A percentile compares a stretch with the other conserved stretches of the same genome.
phyloP scores from a whole-genome alignment of 164 flowering plant species.

The Magnolia officinalis region DNA sequence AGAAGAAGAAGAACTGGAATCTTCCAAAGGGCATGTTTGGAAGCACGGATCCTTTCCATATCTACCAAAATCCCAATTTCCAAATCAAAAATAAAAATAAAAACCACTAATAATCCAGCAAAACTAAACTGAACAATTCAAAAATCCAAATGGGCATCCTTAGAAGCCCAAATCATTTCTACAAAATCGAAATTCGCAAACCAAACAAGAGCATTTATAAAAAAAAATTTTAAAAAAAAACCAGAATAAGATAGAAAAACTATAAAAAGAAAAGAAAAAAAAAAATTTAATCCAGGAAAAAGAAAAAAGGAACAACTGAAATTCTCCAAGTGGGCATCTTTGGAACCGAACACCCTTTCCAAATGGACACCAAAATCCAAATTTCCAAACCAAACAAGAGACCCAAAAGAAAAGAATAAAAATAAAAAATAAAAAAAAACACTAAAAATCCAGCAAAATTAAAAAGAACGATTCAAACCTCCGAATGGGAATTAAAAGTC shows the following conservation, averaged over 20 bases:
- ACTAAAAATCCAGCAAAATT: too few species aligned
- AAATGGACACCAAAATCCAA: neutral
- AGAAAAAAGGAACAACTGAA: neutral
- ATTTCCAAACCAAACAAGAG: neutral
- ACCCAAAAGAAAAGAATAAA: neutral
- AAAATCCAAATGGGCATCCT: neutral
- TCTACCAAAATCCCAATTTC: neutral
- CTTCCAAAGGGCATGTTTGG: neutral
- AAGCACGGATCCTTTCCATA: neutral
- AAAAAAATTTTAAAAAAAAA: too few species aligned
- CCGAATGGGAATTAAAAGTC: too few species aligned
- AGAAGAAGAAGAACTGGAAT: neutral
- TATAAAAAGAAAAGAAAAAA: too few species aligned
- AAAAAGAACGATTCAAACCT: too few species aligned
- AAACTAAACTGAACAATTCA: neutral
- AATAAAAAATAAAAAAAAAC: neutral
- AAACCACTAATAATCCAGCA: too few species aligned
- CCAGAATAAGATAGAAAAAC: neutral
- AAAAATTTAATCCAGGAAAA: too few species aligned
- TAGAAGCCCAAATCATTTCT: neutral
- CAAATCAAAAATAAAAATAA: neutral
- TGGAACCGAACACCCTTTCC: neutral
- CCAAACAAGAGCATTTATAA: neutral
- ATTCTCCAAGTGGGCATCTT: neutral
- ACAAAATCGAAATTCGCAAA: neutral